Evolutionary conservation across 345 rosid species (phyloP).

Genomic region (Mercurialis annua): DNA sequence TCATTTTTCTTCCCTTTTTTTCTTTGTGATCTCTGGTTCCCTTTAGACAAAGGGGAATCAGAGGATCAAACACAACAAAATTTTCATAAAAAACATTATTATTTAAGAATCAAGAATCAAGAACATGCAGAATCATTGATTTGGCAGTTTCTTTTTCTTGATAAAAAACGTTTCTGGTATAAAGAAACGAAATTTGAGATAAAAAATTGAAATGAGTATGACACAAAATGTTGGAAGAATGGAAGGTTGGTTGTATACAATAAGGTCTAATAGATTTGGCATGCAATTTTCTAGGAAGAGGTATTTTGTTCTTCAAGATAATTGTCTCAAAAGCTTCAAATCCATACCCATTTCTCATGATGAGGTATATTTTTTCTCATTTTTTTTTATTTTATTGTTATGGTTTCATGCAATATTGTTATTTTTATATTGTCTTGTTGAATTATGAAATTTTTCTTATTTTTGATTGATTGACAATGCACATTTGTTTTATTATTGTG

Average conservation of each 20-base stretch:
- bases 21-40: constrained; percentile 86
- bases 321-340: constrained; percentile 61
- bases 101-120: no score
- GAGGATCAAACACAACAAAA: background rate
- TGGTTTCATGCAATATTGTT: background rate
- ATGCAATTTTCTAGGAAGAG: constrained; percentile 72
- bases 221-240: constrained; percentile 44
- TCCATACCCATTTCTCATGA: constrained; percentile 46
- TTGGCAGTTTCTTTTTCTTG: no score
- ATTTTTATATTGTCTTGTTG: background rate
- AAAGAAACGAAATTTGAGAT: background rate
- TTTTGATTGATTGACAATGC: background rate
- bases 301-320: constrained; percentile 62
- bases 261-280: constrained; percentile 77
- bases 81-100: background rate
- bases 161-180: background rate
- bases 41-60: constrained; percentile 3
- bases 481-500: background rate
- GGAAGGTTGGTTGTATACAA: constrained; percentile 89
- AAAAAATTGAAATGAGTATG: constrained; percentile 35
- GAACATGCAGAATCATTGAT: no score
- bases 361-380: constrained; percentile 40
- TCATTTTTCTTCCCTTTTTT: no score
- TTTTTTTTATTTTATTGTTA: background rate
- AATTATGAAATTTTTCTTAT: background rate